Conservation (phyloP, 169 alveolate genomes). For the Cystoisospora suis region DNA sequence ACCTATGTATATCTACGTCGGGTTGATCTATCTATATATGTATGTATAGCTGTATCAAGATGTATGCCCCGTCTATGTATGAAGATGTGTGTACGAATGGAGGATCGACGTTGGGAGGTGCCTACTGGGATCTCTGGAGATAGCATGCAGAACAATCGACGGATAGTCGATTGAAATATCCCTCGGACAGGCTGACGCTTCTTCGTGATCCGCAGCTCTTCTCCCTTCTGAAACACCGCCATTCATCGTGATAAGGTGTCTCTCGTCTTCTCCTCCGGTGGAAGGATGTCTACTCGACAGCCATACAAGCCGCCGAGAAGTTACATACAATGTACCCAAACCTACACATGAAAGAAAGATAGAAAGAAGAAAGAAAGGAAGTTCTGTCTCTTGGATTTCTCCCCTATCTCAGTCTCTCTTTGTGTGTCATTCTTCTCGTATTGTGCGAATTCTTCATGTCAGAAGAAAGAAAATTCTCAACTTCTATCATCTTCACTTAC, state of each 20-base stretch:
- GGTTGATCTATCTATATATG: background rate
- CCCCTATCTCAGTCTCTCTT: no score
- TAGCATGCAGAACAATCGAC: constrained; percentile 77
- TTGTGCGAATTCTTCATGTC: no score
- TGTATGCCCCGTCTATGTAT: background rate
- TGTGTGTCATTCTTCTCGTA: no score
- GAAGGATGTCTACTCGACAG: constrained; percentile 51
- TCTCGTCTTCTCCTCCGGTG: background rate
- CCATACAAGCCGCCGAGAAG: constrained; percentile 63
- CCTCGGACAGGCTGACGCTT: constrained; percentile 56
- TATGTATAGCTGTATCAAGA: no score
- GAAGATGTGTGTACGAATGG: no score
- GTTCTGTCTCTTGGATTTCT: no score
- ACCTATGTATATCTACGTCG: background rate
- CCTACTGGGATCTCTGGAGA: constrained; percentile 83
- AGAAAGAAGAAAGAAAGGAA: background rate
- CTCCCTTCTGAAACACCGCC: no score
- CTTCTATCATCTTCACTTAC: no score
- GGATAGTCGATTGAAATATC: constrained; percentile 77
- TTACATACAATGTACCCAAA: constrained; percentile 49
- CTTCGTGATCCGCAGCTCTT: background rate
- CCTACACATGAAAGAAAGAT: constrained; percentile 29
- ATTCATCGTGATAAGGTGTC: background rate
- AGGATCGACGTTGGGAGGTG: no score
- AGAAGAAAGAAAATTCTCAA: no score